phyloP scores from a whole-genome alignment of 1,139 yeast species.

The Nakaseomyces delphensis region DNA sequence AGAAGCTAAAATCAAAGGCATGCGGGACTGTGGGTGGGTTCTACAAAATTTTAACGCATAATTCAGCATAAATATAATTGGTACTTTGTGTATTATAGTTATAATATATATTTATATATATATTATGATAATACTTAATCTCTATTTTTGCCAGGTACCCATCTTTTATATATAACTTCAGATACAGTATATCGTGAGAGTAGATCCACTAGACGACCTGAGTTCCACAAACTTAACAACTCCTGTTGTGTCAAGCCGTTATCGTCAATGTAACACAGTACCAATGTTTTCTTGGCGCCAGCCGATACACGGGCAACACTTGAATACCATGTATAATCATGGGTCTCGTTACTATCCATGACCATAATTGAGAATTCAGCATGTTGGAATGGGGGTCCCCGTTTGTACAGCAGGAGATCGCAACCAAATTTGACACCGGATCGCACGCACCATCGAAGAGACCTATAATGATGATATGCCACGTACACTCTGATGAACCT shows the following conservation, averaged over 20 bases:
- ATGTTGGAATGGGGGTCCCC: conserved; percentile 94
- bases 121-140: conserved; percentile 36
- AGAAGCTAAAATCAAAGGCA: conserved; percentile 42
- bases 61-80: not conserved
- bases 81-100: not conserved
- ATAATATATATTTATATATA: not conserved
- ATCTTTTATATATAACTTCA: conserved; percentile 64
- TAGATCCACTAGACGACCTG: conserved; percentile 29
- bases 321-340: conserved; percentile 34
- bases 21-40: conserved; percentile 78
- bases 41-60: conserved; percentile 9
- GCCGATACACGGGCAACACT: conserved; percentile 73
- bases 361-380: conserved; percentile 73
- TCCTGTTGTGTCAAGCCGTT: conserved; percentile 35
- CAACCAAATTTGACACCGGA: conserved; percentile 89
- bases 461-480: conserved; percentile 77
- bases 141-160: conserved; percentile 79
- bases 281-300: conserved; percentile 73
- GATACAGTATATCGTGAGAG: conserved; percentile 40
- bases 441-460: conserved; percentile 91
- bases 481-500: conserved; percentile 39
- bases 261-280: conserved; percentile 55
- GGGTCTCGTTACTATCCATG: conserved; percentile 36
- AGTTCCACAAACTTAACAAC: conserved; percentile 21
- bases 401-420: conserved; percentile 66